Percentiles rank a stretch among this genome's conserved stretches.
Conservation (phyloP, 2,329 filamentous ascomycete genomes). For the Cadophora gregata region DNA sequence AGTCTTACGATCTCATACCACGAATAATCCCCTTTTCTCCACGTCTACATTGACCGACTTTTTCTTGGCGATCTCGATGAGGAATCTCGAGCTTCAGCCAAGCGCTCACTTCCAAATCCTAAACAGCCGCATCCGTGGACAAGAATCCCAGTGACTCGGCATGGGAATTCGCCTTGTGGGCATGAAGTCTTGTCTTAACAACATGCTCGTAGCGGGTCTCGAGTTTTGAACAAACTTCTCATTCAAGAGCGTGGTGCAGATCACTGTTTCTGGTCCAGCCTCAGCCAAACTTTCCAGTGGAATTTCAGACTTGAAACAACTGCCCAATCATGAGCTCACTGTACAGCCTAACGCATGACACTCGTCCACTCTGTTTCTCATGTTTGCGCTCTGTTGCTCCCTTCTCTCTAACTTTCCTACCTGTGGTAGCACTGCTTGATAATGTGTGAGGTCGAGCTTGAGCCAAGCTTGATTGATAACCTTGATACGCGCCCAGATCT, state of each 20-base stretch:
- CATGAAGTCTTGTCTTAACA: conserved; percentile 13
- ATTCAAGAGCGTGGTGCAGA: background rate
- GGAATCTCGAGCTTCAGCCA: conserved; percentile 22
- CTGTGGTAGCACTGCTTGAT: conserved; percentile 17
- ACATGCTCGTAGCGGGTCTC: conserved; percentile 3
- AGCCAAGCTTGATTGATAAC: conserved; percentile 10
- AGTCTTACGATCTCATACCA: background rate
- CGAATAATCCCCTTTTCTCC: background rate
- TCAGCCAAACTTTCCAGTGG: background rate
- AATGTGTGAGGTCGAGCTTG: conserved; percentile 15
- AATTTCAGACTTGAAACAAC: background rate
- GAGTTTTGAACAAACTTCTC: conserved; percentile 4
- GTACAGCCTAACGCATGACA: background rate
- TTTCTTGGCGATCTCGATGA: background rate
- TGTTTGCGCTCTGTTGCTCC: conserved; percentile 26
- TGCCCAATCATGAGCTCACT: background rate
- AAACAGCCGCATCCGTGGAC: conserved; percentile 19
- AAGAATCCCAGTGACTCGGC: conserved; percentile 5
- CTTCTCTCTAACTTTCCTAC: conserved; percentile 19
- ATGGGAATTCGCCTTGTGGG: background rate
- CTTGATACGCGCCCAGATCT: conserved; percentile 9
- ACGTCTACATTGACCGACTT: background rate
- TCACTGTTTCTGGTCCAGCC: background rate
- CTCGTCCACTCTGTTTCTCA: background rate
- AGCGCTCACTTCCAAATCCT: conserved; percentile 19